These are phyloP conservation scores for Pilasporangium apinafurcum DNA, from an alignment of 352 stramenopile genomes.

Conservation along the genomic window DNA sequence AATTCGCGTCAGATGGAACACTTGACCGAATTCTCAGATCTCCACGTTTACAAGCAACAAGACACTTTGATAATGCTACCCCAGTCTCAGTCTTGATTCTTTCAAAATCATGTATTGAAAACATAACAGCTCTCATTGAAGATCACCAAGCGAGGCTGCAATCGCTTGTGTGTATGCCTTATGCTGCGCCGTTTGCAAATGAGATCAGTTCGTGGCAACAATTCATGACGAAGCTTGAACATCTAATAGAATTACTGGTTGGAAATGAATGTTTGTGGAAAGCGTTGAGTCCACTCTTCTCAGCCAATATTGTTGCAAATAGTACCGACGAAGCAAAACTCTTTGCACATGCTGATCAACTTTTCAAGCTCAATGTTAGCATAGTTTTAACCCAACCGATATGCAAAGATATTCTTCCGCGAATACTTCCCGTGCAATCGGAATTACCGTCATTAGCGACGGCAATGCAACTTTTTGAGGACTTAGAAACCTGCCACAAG, in stretches of 20 bases:
- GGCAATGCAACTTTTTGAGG: too few relatives aligned
- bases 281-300: slow-evolving; percentile 39
- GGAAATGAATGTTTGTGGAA: slow-evolving; percentile 43
- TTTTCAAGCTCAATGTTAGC: slow-evolving; percentile 24
- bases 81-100: slow-evolving; percentile 3
- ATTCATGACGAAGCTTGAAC: slow-evolving; percentile 32
- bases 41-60: too few relatives aligned
- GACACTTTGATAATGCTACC: background rate
- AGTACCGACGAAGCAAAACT: slow-evolving; percentile 28
- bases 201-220: slow-evolving; percentile 40
- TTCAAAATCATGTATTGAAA: slow-evolving; percentile 28
- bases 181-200: slow-evolving; percentile 32
- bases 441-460: too few relatives aligned
- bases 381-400: slow-evolving; percentile 18
- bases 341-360: slow-evolving; percentile 30
- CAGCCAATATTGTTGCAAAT: slow-evolving; percentile 36
- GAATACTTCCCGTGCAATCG: slow-evolving; percentile 5
- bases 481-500: slow-evolving; percentile 25
- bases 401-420: slow-evolving; percentile 27
- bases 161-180: slow-evolving; percentile 32
- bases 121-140: slow-evolving; percentile 41
- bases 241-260: slow-evolving; percentile 30
- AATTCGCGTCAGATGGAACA: too few relatives aligned
- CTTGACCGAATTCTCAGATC: too few relatives aligned
- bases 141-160: slow-evolving; percentile 56